These are phyloP conservation scores for Saksenaea vasiformis DNA, from an alignment of 371 early-diverging fungal species.

Conservation along the genomic window DNA sequence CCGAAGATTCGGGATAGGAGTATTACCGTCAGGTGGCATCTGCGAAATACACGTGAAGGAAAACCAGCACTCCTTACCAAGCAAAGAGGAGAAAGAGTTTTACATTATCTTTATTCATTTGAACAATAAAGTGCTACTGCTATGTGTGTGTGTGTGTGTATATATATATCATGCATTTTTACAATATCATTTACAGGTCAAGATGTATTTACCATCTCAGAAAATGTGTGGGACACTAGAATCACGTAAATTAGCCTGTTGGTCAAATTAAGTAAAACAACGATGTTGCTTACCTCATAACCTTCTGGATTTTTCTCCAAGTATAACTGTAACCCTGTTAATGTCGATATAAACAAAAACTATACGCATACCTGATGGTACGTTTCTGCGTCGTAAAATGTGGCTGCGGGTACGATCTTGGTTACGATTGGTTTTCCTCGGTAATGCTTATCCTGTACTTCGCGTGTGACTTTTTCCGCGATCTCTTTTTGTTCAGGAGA, in stretches of 20 bases:
- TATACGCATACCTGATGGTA: constrained; percentile 72
- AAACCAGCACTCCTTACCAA: too few species aligned
- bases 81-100: too few species aligned
- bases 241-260: background rate
- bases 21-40: too few species aligned
- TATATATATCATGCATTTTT: too few species aligned
- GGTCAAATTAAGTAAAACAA: background rate
- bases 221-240: constrained; percentile 23
- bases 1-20: too few species aligned
- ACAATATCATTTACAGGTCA: too few species aligned
- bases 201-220: constrained; percentile 15
- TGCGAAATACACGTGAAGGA: too few species aligned
- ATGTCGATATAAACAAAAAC: background rate
- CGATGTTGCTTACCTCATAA: constrained; percentile 30
- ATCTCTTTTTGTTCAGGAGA: constrained; percentile 65
- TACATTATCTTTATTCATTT: too few species aligned
- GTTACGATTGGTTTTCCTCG: constrained; percentile 69
- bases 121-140: too few species aligned
- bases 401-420: constrained; percentile 67
- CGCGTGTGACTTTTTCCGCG: constrained; percentile 66
- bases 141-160: too few species aligned
- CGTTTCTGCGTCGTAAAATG: constrained; percentile 87
- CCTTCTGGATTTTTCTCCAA: constrained; percentile 43
- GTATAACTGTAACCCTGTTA: constrained; percentile 25
- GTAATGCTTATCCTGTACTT: constrained; percentile 60